Evolutionary conservation across 768 basidiomycete genomes (phyloP).

Genomic region (Amanita exitialis): DNA sequence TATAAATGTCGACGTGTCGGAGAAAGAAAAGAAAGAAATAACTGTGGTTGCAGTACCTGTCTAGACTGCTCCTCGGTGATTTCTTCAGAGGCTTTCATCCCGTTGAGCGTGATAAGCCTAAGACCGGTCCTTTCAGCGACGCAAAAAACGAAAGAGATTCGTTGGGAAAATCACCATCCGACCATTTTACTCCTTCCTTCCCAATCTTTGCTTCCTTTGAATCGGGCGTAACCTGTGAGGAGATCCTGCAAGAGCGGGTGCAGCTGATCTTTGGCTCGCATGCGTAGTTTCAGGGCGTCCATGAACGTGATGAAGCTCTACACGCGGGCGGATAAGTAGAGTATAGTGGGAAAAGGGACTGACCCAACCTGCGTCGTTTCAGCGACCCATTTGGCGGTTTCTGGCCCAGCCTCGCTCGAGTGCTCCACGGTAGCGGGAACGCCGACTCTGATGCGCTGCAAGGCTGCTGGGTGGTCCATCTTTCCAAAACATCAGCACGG

Average conservation of each 20-base stretch:
- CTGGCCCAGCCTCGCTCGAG: conserved; percentile 83
- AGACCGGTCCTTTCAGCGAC: too few species aligned
- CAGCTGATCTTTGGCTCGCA: conserved; percentile 95
- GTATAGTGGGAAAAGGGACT: too few species aligned
- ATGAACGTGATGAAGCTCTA: conserved; percentile 98
- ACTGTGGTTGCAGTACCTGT: too few species aligned
- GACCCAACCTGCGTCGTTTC: conserved; percentile 85
- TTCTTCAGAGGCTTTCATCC: too few species aligned
- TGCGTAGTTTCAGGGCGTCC: conserved; percentile 87
- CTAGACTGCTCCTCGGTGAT: too few species aligned
- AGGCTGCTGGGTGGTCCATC: too few species aligned
- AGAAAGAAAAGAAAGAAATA: too few species aligned
- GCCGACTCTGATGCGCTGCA: conserved; percentile 32
- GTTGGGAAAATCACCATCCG: conserved; percentile 56
- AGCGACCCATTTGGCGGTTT: conserved; percentile 95
- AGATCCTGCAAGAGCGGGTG: conserved; percentile 93
- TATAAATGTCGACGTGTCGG: too few species aligned
- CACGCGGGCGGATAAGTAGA: neutral
- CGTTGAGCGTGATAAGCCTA: too few species aligned
- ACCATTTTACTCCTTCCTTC: conserved; percentile 92
- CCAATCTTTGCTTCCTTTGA: conserved; percentile 94
- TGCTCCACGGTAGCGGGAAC: conserved; percentile 97
- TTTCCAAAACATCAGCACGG: too few species aligned
- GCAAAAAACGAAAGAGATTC: too few species aligned
- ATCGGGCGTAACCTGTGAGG: conserved; percentile 89